A percentile compares a stretch with the other conserved stretches of the same genome.
Evolutionary conservation across 768 basidiomycete genomes (phyloP).

Genomic region (Boletus vermiculosoides): DNA sequence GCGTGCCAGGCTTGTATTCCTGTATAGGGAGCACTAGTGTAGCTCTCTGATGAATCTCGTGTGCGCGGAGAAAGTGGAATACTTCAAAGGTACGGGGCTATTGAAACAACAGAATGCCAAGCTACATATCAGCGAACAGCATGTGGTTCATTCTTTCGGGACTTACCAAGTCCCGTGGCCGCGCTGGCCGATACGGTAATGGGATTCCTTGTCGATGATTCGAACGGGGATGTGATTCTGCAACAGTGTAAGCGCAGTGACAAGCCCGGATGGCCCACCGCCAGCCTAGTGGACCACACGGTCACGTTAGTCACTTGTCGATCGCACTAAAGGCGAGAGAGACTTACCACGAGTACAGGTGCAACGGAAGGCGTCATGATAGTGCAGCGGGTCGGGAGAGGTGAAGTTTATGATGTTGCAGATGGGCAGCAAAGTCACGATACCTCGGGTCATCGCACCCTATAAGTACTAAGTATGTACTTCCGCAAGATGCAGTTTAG

Average conservation of each 20-base stretch:
- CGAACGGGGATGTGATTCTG: slow-evolving; percentile 48
- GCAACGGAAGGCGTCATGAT: slow-evolving; percentile 13
- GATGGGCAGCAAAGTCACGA: too few species aligned
- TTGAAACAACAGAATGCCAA: too few species aligned
- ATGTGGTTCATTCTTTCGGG: background rate
- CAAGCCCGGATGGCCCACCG: slow-evolving; percentile 31
- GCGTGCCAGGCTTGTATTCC: slow-evolving; percentile 29
- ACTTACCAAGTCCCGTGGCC: slow-evolving; percentile 38
- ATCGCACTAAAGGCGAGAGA: too few species aligned
- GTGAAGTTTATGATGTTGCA: background rate
- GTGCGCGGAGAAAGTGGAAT: slow-evolving; percentile 39
- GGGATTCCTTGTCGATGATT: slow-evolving; percentile 47
- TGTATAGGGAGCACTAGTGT: slow-evolving; percentile 28
- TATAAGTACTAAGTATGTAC: background rate
- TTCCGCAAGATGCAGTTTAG: too few species aligned
- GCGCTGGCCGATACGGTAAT: too few species aligned
- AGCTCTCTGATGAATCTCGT: slow-evolving; percentile 35
- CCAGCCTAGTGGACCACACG: slow-evolving; percentile 18
- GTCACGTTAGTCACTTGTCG: background rate
- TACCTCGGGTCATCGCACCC: background rate
- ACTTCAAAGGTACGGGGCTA: too few species aligned
- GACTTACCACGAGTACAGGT: slow-evolving; percentile 18
- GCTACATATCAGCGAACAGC: background rate
- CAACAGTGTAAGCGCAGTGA: slow-evolving; percentile 33
- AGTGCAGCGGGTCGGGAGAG: background rate